phyloP scores from a whole-genome alignment of 345 rosid species.

The Theobroma cacao region DNA sequence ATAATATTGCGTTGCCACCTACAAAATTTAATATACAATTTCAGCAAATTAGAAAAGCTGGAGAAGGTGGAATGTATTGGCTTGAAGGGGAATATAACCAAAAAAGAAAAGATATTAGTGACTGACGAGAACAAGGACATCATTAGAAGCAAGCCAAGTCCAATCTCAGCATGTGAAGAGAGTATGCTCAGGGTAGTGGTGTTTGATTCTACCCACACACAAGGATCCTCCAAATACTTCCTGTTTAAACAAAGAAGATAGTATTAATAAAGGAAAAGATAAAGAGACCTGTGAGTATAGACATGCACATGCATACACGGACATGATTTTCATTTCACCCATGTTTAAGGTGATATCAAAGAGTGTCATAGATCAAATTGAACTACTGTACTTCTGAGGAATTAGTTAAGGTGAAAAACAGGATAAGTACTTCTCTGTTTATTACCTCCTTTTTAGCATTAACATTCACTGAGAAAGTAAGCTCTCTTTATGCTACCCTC shows the following conservation, averaged over 20 bases:
- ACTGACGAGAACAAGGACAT: slow-evolving; percentile 82
- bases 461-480: neutral
- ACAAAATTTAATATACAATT: slow-evolving; percentile 20
- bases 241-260: slow-evolving; percentile 38
- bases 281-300: neutral
- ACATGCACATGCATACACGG: neutral
- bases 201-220: slow-evolving; percentile 97
- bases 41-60: slow-evolving; percentile 2
- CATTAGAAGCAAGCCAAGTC: slow-evolving; percentile 74
- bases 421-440: neutral
- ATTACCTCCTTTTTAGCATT: neutral
- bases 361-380: neutral
- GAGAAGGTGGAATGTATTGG: neutral
- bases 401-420: neutral
- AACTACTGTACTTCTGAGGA: neutral
- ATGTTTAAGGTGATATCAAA: neutral
- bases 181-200: slow-evolving; percentile 78
- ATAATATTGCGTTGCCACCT: slow-evolving; percentile 99
- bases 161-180: slow-evolving; percentile 91
- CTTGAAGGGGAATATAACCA: neutral
- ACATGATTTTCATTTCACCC: neutral
- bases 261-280: neutral
- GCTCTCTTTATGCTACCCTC: neutral
- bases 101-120: slow-evolving; percentile 8
- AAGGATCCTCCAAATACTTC: slow-evolving; percentile 88